A percentile compares a stretch with the other conserved stretches of the same genome.
phyloP scores from a whole-genome alignment of 2,329 filamentous ascomycete species.

The Aspergillus japonicus region DNA sequence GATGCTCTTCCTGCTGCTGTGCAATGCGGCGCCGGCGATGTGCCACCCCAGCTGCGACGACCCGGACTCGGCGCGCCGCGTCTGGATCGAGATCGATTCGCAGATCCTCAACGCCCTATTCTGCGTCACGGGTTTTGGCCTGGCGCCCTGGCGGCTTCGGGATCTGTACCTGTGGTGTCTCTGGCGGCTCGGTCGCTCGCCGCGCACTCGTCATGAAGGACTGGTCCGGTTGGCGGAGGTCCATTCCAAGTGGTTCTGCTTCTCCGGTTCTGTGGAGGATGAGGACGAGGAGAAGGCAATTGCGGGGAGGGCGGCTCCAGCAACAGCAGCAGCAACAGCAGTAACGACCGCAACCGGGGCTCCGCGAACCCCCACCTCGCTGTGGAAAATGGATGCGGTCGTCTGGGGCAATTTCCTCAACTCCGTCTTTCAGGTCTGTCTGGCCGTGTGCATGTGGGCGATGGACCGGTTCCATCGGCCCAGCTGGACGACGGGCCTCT shows the following conservation, averaged over 20 bases:
- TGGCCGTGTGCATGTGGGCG: slow-evolving; percentile 7
- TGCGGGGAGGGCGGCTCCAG: too few relatives aligned
- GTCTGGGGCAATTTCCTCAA: slow-evolving; percentile 3
- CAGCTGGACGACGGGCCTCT: slow-evolving; percentile 3
- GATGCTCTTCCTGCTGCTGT: slow-evolving; percentile 83
- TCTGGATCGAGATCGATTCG: slow-evolving; percentile 82
- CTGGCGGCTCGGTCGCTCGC: too few relatives aligned
- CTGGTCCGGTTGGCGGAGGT: too few relatives aligned
- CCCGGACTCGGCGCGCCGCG: slow-evolving; percentile 71
- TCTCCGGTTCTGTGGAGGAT: too few relatives aligned
- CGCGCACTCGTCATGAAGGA: too few relatives aligned
- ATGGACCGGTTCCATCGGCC: background rate
- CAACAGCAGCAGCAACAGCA: too few relatives aligned
- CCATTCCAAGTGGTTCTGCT: too few relatives aligned
- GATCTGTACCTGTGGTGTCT: slow-evolving; percentile 58
- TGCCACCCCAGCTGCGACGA: slow-evolving; percentile 64
- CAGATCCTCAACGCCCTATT: slow-evolving; percentile 83
- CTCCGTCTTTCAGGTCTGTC: slow-evolving; percentile 3
- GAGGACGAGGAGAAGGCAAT: too few relatives aligned
- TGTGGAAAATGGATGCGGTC: background rate
- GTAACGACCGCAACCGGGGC: too few relatives aligned
- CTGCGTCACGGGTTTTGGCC: slow-evolving; percentile 80
- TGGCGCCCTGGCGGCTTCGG: slow-evolving; percentile 80
- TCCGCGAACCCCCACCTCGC: background rate
- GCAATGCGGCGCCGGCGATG: slow-evolving; percentile 62